Percentiles rank a stretch among this genome's conserved stretches.
phyloP scores from a whole-genome alignment of 768 basidiomycete genomes.

The Coprinopsis strossmayeri region DNA sequence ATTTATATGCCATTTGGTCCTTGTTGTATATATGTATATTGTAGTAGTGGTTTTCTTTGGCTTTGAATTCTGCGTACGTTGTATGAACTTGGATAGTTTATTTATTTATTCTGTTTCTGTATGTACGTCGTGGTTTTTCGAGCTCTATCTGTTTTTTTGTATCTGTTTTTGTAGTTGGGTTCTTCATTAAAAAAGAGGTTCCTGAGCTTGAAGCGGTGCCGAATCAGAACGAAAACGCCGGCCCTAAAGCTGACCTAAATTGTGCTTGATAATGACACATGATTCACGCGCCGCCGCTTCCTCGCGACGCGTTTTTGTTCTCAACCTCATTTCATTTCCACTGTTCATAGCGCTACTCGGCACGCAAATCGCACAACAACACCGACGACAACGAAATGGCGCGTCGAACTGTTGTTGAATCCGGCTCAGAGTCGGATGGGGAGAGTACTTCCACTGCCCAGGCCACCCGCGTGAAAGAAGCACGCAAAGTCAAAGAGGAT shows the following conservation, averaged over 20 bases:
- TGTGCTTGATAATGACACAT: slow-evolving; percentile 7
- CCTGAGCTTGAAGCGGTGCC: too few species aligned
- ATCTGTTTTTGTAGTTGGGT: too few species aligned
- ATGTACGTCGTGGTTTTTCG: too few species aligned
- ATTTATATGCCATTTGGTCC: too few species aligned
- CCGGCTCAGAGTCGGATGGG: slow-evolving; percentile 3
- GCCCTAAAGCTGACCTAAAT: slow-evolving; percentile 19
- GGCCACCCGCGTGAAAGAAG: slow-evolving; percentile 8
- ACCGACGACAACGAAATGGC: background rate
- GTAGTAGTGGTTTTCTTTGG: too few species aligned
- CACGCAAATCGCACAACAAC: background rate
- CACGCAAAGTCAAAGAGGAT: slow-evolving; percentile 11
- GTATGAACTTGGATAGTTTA: too few species aligned
- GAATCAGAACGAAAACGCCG: slow-evolving; percentile 16
- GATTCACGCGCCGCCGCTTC: slow-evolving; percentile 9
- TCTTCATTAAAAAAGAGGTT: too few species aligned
- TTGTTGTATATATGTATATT: too few species aligned
- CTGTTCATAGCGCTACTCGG: background rate
- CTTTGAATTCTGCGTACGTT: too few species aligned
- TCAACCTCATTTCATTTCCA: slow-evolving; percentile 1
- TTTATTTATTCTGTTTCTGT: too few species aligned
- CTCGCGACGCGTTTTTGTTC: slow-evolving; percentile 2
- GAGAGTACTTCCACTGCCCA: background rate
- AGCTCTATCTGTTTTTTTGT: too few species aligned
- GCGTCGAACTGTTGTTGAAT: slow-evolving; percentile 6